Conservation (phyloP, 768 basidiomycete genomes). For the Tylopilus intermedius region DNA sequence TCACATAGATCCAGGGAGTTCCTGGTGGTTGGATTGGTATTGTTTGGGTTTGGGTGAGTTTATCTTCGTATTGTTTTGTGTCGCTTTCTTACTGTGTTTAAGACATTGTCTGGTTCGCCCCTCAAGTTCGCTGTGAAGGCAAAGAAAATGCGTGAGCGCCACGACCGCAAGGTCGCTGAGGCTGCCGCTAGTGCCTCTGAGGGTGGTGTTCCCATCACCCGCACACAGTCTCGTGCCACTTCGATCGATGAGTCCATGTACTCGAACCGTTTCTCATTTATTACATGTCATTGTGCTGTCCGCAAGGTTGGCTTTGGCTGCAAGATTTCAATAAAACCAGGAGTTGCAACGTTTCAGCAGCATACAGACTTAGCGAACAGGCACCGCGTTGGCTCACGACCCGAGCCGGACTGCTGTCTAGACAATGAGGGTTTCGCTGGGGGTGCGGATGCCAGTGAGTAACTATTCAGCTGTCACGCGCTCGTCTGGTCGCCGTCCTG, state of each 20-base stretch:
- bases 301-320: constrained; percentile 86
- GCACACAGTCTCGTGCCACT: constrained; percentile 85
- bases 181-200: constrained; percentile 32
- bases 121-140: constrained; percentile 98
- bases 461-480: constrained; percentile 16
- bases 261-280: constrained; percentile 92
- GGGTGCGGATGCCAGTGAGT: constrained; percentile 15
- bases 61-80: constrained; percentile 10
- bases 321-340: constrained; percentile 75
- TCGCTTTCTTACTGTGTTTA: constrained; percentile 11
- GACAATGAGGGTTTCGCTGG: constrained; percentile 9
- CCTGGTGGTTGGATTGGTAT: constrained; percentile 97
- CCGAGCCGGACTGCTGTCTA: constrained; percentile 58
- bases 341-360: constrained; percentile 83
- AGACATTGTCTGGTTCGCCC: constrained; percentile 96
- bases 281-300: constrained; percentile 63
- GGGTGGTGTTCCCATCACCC: constrained; percentile 62
- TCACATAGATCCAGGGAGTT: constrained; percentile 75
- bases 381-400: constrained; percentile 71
- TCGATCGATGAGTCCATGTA: constrained; percentile 90
- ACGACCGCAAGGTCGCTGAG: constrained; percentile 37
- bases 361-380: constrained; percentile 78
- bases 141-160: constrained; percentile 69
- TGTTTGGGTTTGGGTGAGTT: constrained; percentile 89
- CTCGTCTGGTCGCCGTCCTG: constrained; percentile 13